Percentiles rank a stretch among this genome's conserved stretches.
These are phyloP conservation scores for Alloteropsis semialata DNA, from an alignment of 176 grass and related monocot species.

Conservation along the genomic window DNA sequence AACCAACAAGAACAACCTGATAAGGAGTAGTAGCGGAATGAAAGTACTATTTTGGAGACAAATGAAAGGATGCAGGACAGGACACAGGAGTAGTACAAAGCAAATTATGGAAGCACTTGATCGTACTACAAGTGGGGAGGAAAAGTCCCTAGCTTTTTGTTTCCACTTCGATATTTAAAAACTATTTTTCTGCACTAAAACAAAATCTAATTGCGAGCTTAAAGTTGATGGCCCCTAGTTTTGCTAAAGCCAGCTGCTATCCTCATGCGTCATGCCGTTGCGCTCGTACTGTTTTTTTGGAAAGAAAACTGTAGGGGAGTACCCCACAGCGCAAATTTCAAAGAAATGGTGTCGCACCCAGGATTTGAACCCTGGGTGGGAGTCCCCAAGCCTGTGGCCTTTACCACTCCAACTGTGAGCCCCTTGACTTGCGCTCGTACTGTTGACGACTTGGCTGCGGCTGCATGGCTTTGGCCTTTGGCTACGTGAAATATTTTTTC, in stretches of 20 bases:
- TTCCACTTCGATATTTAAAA: neutral
- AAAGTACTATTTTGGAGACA: neutral
- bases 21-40: neutral
- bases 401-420: no score
- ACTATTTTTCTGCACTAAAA: no score
- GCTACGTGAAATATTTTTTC: neutral
- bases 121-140: neutral
- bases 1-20: neutral
- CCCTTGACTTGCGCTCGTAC: no score
- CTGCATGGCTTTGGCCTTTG: neutral
- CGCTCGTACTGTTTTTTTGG: neutral
- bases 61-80: neutral
- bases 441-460: neutral
- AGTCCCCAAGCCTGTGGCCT: no score
- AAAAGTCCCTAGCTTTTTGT: neutral
- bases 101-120: neutral
- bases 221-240: neutral
- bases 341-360: no score
- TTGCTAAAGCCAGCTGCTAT: conserved; percentile 23
- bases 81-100: neutral
- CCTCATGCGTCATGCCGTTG: no score
- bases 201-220: neutral
- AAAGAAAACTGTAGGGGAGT: no score
- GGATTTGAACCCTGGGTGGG: no score
- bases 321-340: no score